Base-by-base conservation (phyloP, 768 basidiomycete genomes). In the Boletus eberwhitei region DNA sequence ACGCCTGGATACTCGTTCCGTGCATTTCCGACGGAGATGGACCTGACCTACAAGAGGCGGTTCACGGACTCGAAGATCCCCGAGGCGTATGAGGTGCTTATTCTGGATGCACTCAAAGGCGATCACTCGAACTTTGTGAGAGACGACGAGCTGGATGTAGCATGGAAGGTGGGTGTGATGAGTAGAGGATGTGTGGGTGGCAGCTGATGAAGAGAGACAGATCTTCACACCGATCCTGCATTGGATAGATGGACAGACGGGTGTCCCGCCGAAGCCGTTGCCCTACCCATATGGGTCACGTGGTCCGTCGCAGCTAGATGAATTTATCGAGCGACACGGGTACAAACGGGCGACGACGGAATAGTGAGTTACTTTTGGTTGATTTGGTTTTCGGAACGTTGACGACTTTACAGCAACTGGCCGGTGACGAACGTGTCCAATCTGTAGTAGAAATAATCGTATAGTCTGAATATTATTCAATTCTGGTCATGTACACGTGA, bases 101-200 rank as follows among this genome's bases (percentile, higher is more conserved):
- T 99, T 67, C 79, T 98, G 54, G 96, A 99, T 67, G 92, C 93
- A 14, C 80, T 99, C 72, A 90, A 87, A 70, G 96, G 96, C n/a
- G 96, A 99, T 67, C 95, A 98, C 74, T 96, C 93, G 26, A 99
- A 99, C 78, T 99, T 99, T 77, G 96, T 99, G 54, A 86, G 96
- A 58, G 83, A 98, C 70, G 96, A 99, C 72, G 96, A 99, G 73
- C 79, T 99, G 63, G 96, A 98, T 65, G 86, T 88, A 49, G 97
- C 96, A 3, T 99, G 96, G 96, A 97, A 96, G 86, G 92, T 90
- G 46, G 44, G 81, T 71, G 50, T 38, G 29, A 36, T 24, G 36
- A 19, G 3, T 14, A n/a, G 46, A 41, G 48, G 34, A 47, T 34
- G 34, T 35, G 43, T 43, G 50, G 31, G 32, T 50, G 47, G 47